Evolutionary conservation across 805 yeast species (phyloP), one percentile per base, ranked within the genome.

Genomic region (Saccharomycopsis sp.): DNA sequence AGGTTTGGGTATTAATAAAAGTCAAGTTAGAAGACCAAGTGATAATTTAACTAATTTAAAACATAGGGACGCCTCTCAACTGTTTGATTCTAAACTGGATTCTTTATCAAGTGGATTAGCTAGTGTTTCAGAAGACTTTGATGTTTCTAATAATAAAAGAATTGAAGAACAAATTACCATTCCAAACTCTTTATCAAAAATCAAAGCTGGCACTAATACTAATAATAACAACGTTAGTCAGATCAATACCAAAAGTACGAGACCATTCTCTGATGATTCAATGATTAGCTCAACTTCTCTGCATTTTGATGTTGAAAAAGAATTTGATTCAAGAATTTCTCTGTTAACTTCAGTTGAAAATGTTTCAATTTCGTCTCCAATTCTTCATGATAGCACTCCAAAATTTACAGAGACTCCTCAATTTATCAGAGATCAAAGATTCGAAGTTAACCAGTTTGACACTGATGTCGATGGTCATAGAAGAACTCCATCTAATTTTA

Each of bases 201-300:
- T 36, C 19, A 26, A 33, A 23, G 19, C 20, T 13, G 29, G 36
- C 8, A 31, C 15, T n/a, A 33, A 39, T 9, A 21, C 19, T 27
- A 19, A 26, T 10, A 23, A 21, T 13, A 31, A 21, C 33, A 27
- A 15, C 8, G 28, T 14, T 31, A 15, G 23, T 27, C 12, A n/a
- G n/a, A n/a, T n/a, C n/a, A n/a, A n/a, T n/a, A n/a, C n/a, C n/a
- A 14, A 12, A 26, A 21, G 15, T 21, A 15, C 15, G 13, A 27
- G 46, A 21, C 48, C 48, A 13, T 42, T 42, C n/a, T 42, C 46
- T 5, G 43, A 45, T 36, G 48, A 45, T 25, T 39, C 42, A 12
- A 34, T 42, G 38, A 26, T 40, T 8, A 35, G 41, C 13, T 39
- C 42, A 2, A 27, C 40, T 12, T 36, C 37, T 3, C 30, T 38